Base-by-base conservation (phyloP, 306 rosid species). In the Argentina anserina region DNA sequence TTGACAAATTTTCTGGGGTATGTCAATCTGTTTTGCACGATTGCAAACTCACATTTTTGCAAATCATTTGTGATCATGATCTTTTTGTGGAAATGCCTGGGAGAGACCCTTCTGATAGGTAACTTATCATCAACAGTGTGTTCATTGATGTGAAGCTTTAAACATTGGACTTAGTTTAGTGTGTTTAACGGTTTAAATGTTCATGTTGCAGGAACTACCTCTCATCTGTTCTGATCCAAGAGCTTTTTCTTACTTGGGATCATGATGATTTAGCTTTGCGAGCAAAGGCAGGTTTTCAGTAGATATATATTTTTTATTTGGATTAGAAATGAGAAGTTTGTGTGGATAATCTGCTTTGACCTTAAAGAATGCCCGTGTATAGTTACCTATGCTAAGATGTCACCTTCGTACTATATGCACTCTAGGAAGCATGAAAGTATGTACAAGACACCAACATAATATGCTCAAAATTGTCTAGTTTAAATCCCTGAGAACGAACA, bases 71-170 rank as follows among this genome's bases (percentile, higher is more conserved):
- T 63, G 98, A 94, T 79, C 98, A 94, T 21, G 98, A 94, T 84
- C 97, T 94, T 63, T 94, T 94, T 82, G 95, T 94, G 72, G 98
- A 94, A 89, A 94, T 94, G 98, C 98, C 98, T 67, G 98, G 98
- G 31, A 88, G 98, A 85, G 98, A 94, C 79, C 97, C 98, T 78
- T 94, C 98, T 73, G 98, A 94, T 79, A 94, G 98, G 98, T 94
- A 86, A 71, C 60, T 69, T 18, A 52, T 52, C 14, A 29, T 26
- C 70, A 23, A 17, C 34, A 55, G 49, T 72, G 34, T 71, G 31
- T 18, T 36, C 55, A 25, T 39, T 67, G 36, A 18, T 17, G 25
- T 26, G 66, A 61, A 33, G 65, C 65, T 31, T 29, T 59, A 25
- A 45, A 29, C n/a, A 13, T 72, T 67, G 25, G 23, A 70, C 62